phyloP scores from a whole-genome alignment of 257 asterid genomes.

The Handroanthus guayacan region DNA sequence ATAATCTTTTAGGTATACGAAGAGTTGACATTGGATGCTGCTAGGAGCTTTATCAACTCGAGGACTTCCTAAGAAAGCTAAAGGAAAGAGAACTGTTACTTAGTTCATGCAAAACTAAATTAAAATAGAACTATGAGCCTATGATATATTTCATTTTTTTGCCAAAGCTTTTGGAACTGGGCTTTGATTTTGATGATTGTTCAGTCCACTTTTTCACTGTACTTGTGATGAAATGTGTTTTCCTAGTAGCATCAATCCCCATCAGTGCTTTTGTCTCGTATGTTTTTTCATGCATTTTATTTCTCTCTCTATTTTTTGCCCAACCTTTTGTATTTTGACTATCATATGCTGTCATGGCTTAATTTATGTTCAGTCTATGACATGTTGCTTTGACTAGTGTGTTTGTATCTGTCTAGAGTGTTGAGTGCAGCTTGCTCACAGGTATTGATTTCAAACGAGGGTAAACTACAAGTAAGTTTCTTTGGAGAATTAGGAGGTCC shows the following conservation, averaged over 20 bases:
- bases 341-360: background rate
- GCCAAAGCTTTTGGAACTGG: slow-evolving; percentile 18
- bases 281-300: background rate
- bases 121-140: background rate
- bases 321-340: slow-evolving; percentile 16
- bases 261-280: background rate
- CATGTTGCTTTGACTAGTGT: background rate
- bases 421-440: background rate
- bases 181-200: slow-evolving; percentile 26
- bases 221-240: slow-evolving; percentile 14
- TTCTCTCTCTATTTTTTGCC: background rate
- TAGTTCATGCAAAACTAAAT: background rate
- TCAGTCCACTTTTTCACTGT: background rate
- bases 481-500: background rate
- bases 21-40: slow-evolving; percentile 69
- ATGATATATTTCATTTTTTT: slow-evolving; percentile 2
- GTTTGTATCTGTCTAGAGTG: background rate
- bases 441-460: background rate
- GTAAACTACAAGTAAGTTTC: background rate
- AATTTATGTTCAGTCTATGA: background rate
- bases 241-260: background rate
- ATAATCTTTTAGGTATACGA: slow-evolving; percentile 64
- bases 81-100: background rate
- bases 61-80: slow-evolving; percentile 21
- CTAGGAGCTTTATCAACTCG: slow-evolving; percentile 53